phyloP scores from a whole-genome alignment of 179 eudicot species.

The Pouteria campechiana region DNA sequence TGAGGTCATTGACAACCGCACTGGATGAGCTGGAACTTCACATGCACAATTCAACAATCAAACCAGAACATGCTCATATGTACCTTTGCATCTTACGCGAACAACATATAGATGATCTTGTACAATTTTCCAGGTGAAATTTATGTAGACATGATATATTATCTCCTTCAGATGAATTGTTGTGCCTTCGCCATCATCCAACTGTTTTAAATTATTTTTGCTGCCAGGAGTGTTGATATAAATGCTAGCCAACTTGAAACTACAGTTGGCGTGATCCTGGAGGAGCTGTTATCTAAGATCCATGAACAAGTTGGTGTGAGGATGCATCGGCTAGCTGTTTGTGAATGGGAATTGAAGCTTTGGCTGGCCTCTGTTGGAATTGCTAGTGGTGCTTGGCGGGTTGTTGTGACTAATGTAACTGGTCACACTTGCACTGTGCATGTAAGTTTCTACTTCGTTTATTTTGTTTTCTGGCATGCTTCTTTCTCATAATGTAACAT shows the following conservation, averaged over 20 bases:
- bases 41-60: conserved; percentile 71
- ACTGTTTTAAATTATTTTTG: not conserved
- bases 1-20: conserved; percentile 84
- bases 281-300: conserved; percentile 68
- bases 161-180: conserved; percentile 1
- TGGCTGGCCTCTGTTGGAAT: conserved; percentile 70
- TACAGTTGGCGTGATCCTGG: conserved; percentile 48
- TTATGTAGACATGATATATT: not conserved
- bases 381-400: conserved; percentile 95
- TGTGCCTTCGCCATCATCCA: not conserved
- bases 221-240: conserved; percentile 52
- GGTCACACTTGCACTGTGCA: conserved; percentile 93
- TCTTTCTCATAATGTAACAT: too few species aligned
- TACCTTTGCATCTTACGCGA: conserved; percentile 77
- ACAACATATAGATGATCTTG: conserved; percentile 83
- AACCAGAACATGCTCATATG: conserved; percentile 95
- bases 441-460: conserved; percentile 43
- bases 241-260: conserved; percentile 53
- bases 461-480: too few species aligned
- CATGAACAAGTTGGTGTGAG: conserved; percentile 68
- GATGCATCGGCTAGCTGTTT: conserved; percentile 87
- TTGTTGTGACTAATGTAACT: conserved; percentile 81
- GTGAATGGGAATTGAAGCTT: conserved; percentile 97
- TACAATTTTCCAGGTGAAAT: conserved; percentile 61
- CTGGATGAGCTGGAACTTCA: conserved; percentile 98